These are phyloP conservation scores for Plantago coronopus DNA, from an alignment of 305 asterid genomes.

Conservation along the genomic window DNA sequence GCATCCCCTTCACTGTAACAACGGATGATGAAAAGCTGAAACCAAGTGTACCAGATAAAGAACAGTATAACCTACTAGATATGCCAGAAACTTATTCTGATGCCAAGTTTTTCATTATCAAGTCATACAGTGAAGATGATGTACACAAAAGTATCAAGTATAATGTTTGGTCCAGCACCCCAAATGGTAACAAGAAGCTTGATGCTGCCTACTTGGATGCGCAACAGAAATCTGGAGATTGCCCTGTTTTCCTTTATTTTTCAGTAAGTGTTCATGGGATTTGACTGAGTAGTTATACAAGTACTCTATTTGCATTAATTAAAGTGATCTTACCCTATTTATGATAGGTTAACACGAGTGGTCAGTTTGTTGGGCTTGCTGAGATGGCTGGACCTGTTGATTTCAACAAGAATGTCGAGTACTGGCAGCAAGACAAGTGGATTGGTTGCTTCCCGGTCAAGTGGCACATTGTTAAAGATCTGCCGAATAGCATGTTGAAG, in stretches of 20 bases:
- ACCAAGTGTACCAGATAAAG: slow-evolving; percentile 39
- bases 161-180: slow-evolving; percentile 63
- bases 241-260: slow-evolving; percentile 51
- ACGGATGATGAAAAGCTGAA: slow-evolving; percentile 38
- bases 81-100: slow-evolving; percentile 35
- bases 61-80: slow-evolving; percentile 50
- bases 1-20: slow-evolving; percentile 33
- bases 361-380: slow-evolving; percentile 11
- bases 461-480: slow-evolving; percentile 9
- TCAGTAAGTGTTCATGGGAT: slow-evolving; percentile 35
- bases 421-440: slow-evolving; percentile 15
- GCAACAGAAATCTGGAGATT: slow-evolving; percentile 34
- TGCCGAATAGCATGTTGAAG: slow-evolving; percentile 13
- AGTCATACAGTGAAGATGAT: slow-evolving; percentile 61
- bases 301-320: background rate
- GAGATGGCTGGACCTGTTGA: slow-evolving; percentile 13
- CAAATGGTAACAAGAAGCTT: slow-evolving; percentile 48
- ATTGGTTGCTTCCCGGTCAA: slow-evolving; percentile 8
- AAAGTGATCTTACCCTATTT: background rate
- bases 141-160: slow-evolving; percentile 53
- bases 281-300: too few relatives aligned
- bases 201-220: slow-evolving; percentile 43
- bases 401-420: slow-evolving; percentile 5
- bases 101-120: slow-evolving; percentile 49
- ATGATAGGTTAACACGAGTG: slow-evolving; percentile 10